phyloP scores from a whole-genome alignment of 2,329 filamentous ascomycete species.

The Claviceps sorghi region DNA sequence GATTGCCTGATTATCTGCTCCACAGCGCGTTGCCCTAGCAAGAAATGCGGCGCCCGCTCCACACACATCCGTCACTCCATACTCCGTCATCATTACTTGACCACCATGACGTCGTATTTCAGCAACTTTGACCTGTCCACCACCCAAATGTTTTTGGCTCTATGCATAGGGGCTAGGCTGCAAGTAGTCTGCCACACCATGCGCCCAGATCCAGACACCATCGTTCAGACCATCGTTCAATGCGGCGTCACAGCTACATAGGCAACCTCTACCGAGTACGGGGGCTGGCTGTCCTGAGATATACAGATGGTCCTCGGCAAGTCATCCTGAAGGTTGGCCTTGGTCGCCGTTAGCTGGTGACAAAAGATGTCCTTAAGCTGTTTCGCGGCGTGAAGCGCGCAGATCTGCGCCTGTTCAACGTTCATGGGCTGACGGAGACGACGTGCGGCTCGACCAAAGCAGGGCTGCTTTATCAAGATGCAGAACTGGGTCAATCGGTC shows the following conservation, averaged over 20 bases:
- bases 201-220: slow-evolving; percentile 16
- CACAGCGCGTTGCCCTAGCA: too few species aligned
- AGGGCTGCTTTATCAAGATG: background rate
- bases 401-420: slow-evolving; percentile 8
- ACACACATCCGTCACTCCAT: too few species aligned
- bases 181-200: slow-evolving; percentile 17
- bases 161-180: slow-evolving; percentile 22
- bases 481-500: background rate
- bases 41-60: too few species aligned
- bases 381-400: slow-evolving; percentile 1
- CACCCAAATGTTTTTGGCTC: slow-evolving; percentile 20
- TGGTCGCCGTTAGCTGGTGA: slow-evolving; percentile 15
- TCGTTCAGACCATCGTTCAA: slow-evolving; percentile 21
- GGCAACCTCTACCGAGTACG: slow-evolving; percentile 28
- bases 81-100: too few species aligned
- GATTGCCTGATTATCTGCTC: too few species aligned
- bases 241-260: slow-evolving; percentile 23
- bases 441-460: background rate
- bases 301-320: slow-evolving; percentile 3
- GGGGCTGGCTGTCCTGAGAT: slow-evolving; percentile 15
- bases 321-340: slow-evolving; percentile 8
- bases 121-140: slow-evolving; percentile 30
- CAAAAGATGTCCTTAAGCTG: slow-evolving; percentile 4
- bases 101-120: slow-evolving; percentile 17
- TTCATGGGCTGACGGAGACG: slow-evolving; percentile 18